These are phyloP conservation scores for Bruguiera parviflora DNA, from an alignment of 345 rosid genomes.

Conservation along the genomic window DNA sequence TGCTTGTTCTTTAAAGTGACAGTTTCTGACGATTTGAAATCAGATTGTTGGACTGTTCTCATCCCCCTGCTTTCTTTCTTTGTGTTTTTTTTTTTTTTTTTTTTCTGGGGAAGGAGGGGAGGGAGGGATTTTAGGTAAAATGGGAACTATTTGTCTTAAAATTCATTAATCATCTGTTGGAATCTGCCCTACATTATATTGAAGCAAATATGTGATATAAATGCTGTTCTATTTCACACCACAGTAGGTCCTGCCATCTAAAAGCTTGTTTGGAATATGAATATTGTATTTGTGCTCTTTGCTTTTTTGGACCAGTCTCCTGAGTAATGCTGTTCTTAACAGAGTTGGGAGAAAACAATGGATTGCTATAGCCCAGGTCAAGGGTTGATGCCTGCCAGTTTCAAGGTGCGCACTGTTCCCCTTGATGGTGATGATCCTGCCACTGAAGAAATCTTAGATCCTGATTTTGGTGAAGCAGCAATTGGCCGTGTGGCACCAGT, in stretches of 20 bases:
- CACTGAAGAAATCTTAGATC: conserved; percentile 75
- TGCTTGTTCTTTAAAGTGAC: too few species aligned
- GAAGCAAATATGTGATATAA: neutral
- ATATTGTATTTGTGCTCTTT: neutral
- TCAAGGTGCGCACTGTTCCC: conserved; percentile 75
- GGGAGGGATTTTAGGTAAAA: too few species aligned
- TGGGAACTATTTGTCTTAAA: neutral
- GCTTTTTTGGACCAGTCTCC: conserved; percentile 2
- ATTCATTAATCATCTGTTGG: neutral
- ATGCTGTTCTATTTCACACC: conserved; percentile 10
- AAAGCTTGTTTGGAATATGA: neutral
- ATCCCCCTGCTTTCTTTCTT: too few species aligned
- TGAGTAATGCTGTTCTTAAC: conserved; percentile 12
- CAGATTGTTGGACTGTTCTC: too few species aligned
- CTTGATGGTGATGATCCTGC: conserved; percentile 63
- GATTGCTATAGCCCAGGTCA: conserved; percentile 94
- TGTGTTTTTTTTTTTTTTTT: too few species aligned
- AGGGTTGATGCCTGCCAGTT: conserved; percentile 94
- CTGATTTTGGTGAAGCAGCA: conserved; percentile 94
- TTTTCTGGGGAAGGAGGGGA: too few species aligned
- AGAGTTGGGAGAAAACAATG: conserved; percentile 97
- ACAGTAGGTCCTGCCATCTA: neutral
- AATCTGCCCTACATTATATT: neutral
- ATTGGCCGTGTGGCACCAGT: conserved; percentile 95
- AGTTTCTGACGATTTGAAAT: too few species aligned